Base-by-base conservation (phyloP, 768 basidiomycete genomes). In the Trametes cingulata region DNA sequence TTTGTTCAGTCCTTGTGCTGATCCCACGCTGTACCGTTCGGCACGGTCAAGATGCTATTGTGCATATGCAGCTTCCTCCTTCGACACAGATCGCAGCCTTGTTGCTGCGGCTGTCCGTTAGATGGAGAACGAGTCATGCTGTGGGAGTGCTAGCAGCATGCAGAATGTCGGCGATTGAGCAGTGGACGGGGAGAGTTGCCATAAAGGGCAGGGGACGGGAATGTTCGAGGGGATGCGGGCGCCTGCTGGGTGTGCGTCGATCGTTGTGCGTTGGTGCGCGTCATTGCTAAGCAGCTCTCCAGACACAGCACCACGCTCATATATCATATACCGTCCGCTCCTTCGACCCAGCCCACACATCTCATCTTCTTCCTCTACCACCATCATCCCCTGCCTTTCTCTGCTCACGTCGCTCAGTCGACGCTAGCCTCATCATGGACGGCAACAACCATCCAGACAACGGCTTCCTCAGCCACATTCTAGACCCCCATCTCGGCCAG, bases 341-440 rank as follows among this genome's bases (percentile, higher is more conserved):
- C 14, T 46, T 53, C 58, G 29, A 15, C 41, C 13, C 29, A 13
- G 20, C 6, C 12, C 33, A 24, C 41, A 22, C 40, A 46, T 12
- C 54, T 47, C 33, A n/a, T 62, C 65, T 66, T 61, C 5, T 36
- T 20, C 49, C 19, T 29, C 27, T 39, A 65, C 63, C 46, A 63
- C 59, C 60, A 55, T 36, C 58, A 54, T 56, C 60, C 19, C 52
- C 53, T 43, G 33, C 55, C 25, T 29, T 59, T 3, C 22, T 52
- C 33, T 59, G 24, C 20, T 29, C 24, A 42, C 39, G 39, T 46
- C 52, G 46, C 52, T 49, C 49, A 36, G 40, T 19, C 42, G 40
- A 52, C 36, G 14, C 22, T 48, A 36, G n/a, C 52, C 58, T 39
- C 54, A 27, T 48, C 58, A 68, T 68, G 67, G 63, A 65, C 58